Percentiles rank a stretch among this genome's conserved stretches.
phyloP scores from a whole-genome alignment of 306 rosid species.

The Cucurbita argyrosperma region DNA sequence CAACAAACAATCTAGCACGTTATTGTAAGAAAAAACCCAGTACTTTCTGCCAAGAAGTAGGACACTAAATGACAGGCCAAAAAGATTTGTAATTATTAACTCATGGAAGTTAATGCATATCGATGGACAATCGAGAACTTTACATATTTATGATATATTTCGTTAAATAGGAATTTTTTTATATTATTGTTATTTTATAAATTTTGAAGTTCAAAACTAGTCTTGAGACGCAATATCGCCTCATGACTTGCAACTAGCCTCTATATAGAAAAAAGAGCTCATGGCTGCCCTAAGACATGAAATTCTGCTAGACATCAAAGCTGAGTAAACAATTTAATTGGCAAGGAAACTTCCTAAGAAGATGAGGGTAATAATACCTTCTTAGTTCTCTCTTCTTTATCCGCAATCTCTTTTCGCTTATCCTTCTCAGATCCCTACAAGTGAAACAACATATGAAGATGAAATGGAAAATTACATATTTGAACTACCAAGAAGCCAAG shows the following conservation, averaged over 20 bases:
- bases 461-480: background rate
- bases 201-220: background rate
- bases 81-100: background rate
- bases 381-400: slow-evolving; percentile 72
- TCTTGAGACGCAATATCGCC: background rate
- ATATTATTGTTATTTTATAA: background rate
- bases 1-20: background rate
- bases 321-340: background rate
- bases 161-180: background rate
- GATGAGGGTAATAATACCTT: slow-evolving; percentile 30
- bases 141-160: background rate
- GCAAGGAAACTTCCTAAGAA: background rate
- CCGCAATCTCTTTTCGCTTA: slow-evolving; percentile 62
- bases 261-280: background rate
- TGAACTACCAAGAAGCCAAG: background rate
- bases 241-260: background rate
- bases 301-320: background rate
- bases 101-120: background rate
- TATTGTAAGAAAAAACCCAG: background rate
- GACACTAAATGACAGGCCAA: background rate
- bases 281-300: background rate
- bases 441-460: background rate
- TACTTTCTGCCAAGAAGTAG: background rate
- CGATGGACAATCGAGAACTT: background rate
- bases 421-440: slow-evolving; percentile 84